Conservation (phyloP, 192 early-diverging fungal genomes). For the Entomortierella beljakovae region DNA sequence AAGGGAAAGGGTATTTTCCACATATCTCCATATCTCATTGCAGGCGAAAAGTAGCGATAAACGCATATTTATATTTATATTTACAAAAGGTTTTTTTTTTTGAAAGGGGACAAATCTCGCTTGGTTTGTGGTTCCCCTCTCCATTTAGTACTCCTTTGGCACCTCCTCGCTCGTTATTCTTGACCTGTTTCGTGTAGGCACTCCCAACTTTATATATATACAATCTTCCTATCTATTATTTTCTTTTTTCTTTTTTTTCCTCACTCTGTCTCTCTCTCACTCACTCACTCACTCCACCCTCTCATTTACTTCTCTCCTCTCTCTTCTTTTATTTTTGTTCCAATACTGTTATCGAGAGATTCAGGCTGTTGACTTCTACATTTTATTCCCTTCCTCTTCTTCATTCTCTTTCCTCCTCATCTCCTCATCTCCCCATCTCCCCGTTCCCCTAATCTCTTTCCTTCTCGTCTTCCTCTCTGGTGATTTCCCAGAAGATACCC, state of each 20-base stretch:
- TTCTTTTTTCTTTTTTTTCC: conserved; percentile 3
- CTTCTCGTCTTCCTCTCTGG: no score
- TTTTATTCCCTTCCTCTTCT: no score
- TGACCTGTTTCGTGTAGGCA: not conserved
- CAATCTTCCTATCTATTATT: not conserved
- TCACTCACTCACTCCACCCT: not conserved
- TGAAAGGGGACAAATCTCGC: not conserved
- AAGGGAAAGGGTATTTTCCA: no score
- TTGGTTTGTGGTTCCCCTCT: not conserved
- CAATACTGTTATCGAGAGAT: not conserved
- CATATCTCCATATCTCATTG: no score
- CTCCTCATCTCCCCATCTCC: no score
- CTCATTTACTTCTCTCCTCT: not conserved
- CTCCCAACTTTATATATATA: not conserved
- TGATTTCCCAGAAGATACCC: no score
- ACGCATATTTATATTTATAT: not conserved
- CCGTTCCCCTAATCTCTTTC: no score
- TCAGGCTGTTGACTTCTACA: not conserved
- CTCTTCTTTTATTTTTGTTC: not conserved
- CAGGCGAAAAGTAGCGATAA: no score
- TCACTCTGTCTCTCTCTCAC: not conserved
- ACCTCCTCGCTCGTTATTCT: not conserved
- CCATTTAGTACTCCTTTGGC: not conserved
- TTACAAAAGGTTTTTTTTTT: not conserved
- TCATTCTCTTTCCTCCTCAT: no score